Evolutionary conservation across 2,329 filamentous ascomycete species (phyloP).

Genomic region (Byssoonygena ceratinophila): DNA sequence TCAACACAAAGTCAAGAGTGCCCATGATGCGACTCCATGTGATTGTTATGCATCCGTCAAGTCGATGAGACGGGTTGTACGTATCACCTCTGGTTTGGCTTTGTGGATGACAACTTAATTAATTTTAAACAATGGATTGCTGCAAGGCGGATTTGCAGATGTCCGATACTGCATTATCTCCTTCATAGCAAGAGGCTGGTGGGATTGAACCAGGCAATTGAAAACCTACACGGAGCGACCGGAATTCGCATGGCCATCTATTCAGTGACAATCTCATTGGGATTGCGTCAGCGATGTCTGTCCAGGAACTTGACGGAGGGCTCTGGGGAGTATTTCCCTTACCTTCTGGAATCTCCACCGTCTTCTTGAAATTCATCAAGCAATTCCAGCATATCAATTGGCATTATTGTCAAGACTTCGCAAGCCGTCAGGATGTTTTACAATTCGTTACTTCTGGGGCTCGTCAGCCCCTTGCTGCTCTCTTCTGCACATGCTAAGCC

Average conservation of each 20-base stretch:
- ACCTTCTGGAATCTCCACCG: neutral
- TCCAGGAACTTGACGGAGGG: neutral
- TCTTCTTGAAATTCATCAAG: neutral
- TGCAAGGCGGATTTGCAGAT: too few relatives aligned
- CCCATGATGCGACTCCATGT: too few relatives aligned
- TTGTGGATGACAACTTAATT: too few relatives aligned
- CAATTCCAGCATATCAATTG: too few relatives aligned
- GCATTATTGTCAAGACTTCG: neutral
- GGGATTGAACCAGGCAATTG: neutral
- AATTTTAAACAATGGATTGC: too few relatives aligned
- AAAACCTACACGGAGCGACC: neutral
- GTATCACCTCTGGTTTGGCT: too few relatives aligned
- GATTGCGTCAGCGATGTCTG: constrained; percentile 3
- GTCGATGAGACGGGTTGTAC: too few relatives aligned
- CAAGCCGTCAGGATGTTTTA: constrained; percentile 4
- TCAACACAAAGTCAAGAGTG: too few relatives aligned
- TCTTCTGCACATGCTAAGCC: constrained; percentile 2
- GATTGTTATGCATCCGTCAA: too few relatives aligned
- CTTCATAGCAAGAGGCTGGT: neutral
- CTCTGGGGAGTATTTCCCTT: neutral
- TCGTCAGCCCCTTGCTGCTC: neutral
- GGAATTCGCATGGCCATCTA: neutral
- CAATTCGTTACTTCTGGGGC: neutral
- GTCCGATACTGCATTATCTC: too few relatives aligned
- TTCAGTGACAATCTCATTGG: neutral